Conservation (phyloP, 2,329 filamentous ascomycete species). For the Capronia epimyces region DNA sequence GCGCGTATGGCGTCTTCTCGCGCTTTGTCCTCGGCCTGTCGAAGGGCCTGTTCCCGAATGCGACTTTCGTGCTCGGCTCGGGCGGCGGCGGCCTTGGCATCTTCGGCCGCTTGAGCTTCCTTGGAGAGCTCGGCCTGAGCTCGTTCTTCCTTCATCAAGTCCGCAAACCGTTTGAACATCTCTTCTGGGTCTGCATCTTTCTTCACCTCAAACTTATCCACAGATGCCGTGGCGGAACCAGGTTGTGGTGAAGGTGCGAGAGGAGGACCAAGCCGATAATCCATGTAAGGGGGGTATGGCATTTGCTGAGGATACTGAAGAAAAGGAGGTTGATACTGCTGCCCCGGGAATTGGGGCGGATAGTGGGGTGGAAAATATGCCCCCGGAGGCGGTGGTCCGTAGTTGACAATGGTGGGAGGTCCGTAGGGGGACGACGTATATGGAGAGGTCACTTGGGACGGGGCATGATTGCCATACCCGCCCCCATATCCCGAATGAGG, state of each 20-base stretch:
- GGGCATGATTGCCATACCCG: constrained; percentile 16
- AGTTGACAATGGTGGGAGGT: constrained; percentile 38
- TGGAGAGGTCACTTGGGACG: constrained; percentile 27
- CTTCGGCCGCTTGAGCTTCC: constrained; percentile 30
- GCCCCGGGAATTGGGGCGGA: constrained; percentile 31
- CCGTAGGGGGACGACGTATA: constrained; percentile 31
- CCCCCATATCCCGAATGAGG: constrained; percentile 14
- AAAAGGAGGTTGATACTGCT: constrained; percentile 32
- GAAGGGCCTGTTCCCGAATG: constrained; percentile 32
- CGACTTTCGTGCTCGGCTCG: constrained; percentile 32
- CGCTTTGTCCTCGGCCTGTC: constrained; percentile 22
- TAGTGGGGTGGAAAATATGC: constrained; percentile 34
- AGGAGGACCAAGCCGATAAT: constrained; percentile 22
- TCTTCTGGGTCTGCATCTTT: constrained; percentile 53
- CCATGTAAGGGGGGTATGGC: constrained; percentile 29
- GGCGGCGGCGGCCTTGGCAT: constrained; percentile 48
- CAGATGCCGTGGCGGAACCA: constrained; percentile 28
- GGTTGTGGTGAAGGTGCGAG: constrained; percentile 38
- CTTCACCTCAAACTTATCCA: constrained; percentile 35
- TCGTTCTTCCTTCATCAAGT: constrained; percentile 43
- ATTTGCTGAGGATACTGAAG: constrained; percentile 36
- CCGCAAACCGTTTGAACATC: constrained; percentile 54
- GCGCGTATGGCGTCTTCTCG: constrained; percentile 32
- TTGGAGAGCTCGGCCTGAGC: constrained; percentile 18
- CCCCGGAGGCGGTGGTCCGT: constrained; percentile 28